A percentile compares a stretch with the other conserved stretches of the same genome.
phyloP scores from a whole-genome alignment of 331 rosid genomes.

The Malus hybrid region DNA sequence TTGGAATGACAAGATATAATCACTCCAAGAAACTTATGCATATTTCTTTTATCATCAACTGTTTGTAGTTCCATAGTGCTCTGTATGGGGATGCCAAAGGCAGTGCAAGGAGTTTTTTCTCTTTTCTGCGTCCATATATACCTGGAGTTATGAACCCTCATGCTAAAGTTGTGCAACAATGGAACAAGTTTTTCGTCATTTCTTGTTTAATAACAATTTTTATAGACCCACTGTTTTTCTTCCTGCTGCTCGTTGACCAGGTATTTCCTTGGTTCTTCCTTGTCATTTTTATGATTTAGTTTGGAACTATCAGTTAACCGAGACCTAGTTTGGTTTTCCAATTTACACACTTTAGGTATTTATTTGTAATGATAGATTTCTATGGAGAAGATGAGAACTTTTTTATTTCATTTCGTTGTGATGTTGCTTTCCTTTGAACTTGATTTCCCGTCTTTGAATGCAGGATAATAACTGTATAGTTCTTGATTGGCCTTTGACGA shows the following conservation, averaged over 20 bases:
- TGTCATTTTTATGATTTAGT: neutral
- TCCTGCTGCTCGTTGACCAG: slow-evolving; percentile 36
- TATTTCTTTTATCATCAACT: slow-evolving; percentile 3
- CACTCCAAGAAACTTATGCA: slow-evolving; percentile 1
- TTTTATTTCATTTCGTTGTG: neutral
- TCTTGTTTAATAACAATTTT: slow-evolving; percentile 68
- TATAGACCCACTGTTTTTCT: slow-evolving; percentile 79
- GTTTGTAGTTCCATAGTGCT: slow-evolving; percentile 49
- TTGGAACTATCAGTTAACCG: neutral
- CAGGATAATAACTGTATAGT: slow-evolving; percentile 50
- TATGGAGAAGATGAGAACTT: neutral
- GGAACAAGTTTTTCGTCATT: slow-evolving; percentile 62
- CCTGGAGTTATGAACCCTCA: slow-evolving; percentile 82
- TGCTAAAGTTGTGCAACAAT: slow-evolving; percentile 48
- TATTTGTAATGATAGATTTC: neutral
- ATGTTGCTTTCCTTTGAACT: neutral
- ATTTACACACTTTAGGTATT: neutral
- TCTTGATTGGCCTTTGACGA: slow-evolving; percentile 31
- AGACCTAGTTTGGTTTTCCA: neutral
- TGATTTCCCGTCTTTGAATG: slow-evolving; percentile 19
- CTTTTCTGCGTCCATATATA: slow-evolving; percentile 38
- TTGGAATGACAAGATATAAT: neutral
- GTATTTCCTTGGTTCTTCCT: slow-evolving; percentile 20
- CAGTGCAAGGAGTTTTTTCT: slow-evolving; percentile 30
- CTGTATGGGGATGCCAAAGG: slow-evolving; percentile 78